These are phyloP conservation scores for Colletotrichum tanaceti DNA, from an alignment of 2,329 filamentous ascomycete genomes.

Conservation along the genomic window DNA sequence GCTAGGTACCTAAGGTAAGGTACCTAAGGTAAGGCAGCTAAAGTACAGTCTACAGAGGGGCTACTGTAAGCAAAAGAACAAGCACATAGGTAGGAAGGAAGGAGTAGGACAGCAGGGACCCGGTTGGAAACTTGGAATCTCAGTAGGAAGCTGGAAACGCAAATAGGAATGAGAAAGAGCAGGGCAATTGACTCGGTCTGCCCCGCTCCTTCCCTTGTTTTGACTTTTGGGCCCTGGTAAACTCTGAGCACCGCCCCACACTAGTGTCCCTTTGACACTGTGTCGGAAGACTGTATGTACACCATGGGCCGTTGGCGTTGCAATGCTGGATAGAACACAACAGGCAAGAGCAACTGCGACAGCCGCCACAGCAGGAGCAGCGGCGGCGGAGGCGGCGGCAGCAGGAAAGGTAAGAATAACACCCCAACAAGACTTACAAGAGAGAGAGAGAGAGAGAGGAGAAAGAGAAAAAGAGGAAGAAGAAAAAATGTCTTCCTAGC, in stretches of 20 bases:
- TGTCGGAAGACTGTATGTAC: not conserved
- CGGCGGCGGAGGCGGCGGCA: too few species aligned
- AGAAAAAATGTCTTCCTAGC: too few species aligned
- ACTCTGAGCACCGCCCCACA: constrained; percentile 17
- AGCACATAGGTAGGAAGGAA: too few species aligned
- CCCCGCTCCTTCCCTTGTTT: constrained; percentile 31
- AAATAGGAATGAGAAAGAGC: constrained; percentile 28
- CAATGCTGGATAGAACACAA: not conserved
- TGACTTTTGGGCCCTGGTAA: constrained; percentile 12
- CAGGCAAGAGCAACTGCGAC: not conserved
- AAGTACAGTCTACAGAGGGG: too few species aligned
- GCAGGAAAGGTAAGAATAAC: too few species aligned
- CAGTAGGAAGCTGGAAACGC: constrained; percentile 28
- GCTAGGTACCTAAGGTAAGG: too few species aligned
- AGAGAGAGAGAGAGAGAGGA: too few species aligned
- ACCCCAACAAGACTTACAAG: too few species aligned
- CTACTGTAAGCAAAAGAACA: not conserved
- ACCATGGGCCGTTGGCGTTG: not conserved
- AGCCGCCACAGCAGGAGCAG: too few species aligned
- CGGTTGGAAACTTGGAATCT: constrained; percentile 11
- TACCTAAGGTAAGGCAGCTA: too few species aligned
- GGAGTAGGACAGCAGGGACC: not conserved
- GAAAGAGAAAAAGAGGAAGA: too few species aligned
- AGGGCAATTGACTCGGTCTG: constrained; percentile 32
- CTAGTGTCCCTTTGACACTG: constrained; percentile 18